Evolutionary conservation across 768 basidiomycete species (phyloP), one percentile per base, ranked within the genome.

Genomic region (Leccinum obscurum): DNA sequence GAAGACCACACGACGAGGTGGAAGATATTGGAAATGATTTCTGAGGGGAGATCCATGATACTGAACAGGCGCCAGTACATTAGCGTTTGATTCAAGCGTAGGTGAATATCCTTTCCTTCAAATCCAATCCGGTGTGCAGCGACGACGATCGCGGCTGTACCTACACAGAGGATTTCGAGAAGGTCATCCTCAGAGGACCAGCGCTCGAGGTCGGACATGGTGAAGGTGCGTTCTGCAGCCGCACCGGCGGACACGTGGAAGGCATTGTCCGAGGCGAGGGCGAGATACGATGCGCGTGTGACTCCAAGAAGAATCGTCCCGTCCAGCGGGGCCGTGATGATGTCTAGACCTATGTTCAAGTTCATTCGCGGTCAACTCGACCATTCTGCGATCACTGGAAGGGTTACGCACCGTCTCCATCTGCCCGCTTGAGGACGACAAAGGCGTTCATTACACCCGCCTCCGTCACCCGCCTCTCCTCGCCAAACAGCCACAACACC

Each of bases 251-350:
- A 56, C 32, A 58, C 46, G 44, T 20, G 80, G 52, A 80, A 81
- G 0, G 78, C 76, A 63, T 92, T 91, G 9, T 85, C 86, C 15
- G 83, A 77, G 4, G 85, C 83, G 49, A 98, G 86, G 0, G 80
- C 68, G 41, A 97, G 82, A 48, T 92, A 86, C 28, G 92, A 94
- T 67, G 90, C 89, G 62, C 95, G 87, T 7, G 95, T 97, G 26
- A 98, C 86, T 50, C 95, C 93, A 2, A 95, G 94, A 2, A 98
- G 84, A 68, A 98, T 93, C 75, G 92, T 89, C 54, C 95, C 94
- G 70, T 91, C 93, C 61, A 97, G 77, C 14, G 93, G 90, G 2
- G 95, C 92, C 1, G 96, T 97, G 63, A 93, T 80, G 56, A 97
- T 80, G 71, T 98, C 93, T 60, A 85, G 72, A n/a, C 78, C 58